Evolutionary conservation across 345 rosid species (phyloP).

Genomic region (Rhizophora apiculata): DNA sequence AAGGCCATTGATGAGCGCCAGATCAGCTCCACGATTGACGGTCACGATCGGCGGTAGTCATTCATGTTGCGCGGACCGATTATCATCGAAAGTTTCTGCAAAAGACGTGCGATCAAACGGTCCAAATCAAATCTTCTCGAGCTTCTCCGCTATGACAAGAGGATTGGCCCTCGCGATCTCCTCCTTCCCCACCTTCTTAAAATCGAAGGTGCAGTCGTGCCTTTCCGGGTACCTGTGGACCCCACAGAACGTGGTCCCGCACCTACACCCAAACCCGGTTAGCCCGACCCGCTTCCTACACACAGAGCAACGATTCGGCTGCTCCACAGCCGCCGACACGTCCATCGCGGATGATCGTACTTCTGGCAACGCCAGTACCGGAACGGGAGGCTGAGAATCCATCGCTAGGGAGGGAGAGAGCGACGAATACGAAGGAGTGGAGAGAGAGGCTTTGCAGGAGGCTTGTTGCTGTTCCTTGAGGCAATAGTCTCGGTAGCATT

Average conservation of each 20-base stretch:
- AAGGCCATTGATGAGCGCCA: slow-evolving; percentile 4
- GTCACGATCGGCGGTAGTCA: neutral
- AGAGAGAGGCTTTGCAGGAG: slow-evolving; percentile 51
- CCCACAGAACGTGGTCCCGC: slow-evolving; percentile 75
- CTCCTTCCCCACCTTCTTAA: slow-evolving; percentile 59
- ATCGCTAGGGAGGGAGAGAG: neutral
- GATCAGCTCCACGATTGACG: slow-evolving; percentile 3
- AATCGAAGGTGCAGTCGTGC: slow-evolving; percentile 72
- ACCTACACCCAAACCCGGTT: slow-evolving; percentile 84
- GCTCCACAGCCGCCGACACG: neutral
- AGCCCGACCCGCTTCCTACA: slow-evolving; percentile 84
- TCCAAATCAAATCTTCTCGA: slow-evolving; percentile 53
- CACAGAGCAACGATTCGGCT: slow-evolving; percentile 52
- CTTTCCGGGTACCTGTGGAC: slow-evolving; percentile 80
- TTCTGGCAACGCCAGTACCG: slow-evolving; percentile 17
- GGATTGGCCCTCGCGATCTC: slow-evolving; percentile 85
- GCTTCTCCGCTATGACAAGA: slow-evolving; percentile 61
- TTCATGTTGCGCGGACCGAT: neutral
- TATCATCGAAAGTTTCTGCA: neutral
- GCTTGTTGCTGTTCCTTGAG: slow-evolving; percentile 49
- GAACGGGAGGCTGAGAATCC: slow-evolving; percentile 3
- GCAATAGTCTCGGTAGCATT: slow-evolving; percentile 66
- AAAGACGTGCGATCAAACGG: neutral
- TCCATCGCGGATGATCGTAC: neutral
- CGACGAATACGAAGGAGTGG: slow-evolving; percentile 22